Percentiles rank a stretch among this genome's conserved stretches.
Conservation (phyloP, 1,284 basidiomycete species). For the Leucoagaricus sp. region DNA sequence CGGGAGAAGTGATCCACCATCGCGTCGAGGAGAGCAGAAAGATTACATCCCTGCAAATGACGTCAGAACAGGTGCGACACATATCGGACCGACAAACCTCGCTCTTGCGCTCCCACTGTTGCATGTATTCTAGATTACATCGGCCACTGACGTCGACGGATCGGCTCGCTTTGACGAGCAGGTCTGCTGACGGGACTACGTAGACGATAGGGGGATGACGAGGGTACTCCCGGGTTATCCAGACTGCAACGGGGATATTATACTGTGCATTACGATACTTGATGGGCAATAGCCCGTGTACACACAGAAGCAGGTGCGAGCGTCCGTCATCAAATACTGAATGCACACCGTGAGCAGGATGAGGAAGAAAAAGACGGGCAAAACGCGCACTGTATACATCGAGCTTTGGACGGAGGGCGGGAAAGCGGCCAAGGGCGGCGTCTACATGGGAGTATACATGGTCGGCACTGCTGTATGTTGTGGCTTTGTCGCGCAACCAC, state of each 20-base stretch:
- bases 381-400: constrained; percentile 82
- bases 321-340: constrained; percentile 93
- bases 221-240: constrained; percentile 86
- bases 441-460: constrained; percentile 66
- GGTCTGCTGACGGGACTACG: constrained; percentile 91
- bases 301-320: constrained; percentile 84
- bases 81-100: constrained; percentile 60
- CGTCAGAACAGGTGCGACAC: constrained; percentile 19
- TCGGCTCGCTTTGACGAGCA: constrained; percentile 82
- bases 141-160: constrained; percentile 85
- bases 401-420: constrained; percentile 82
- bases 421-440: constrained; percentile 56
- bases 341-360: constrained; percentile 13
- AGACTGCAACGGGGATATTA: constrained; percentile 92
- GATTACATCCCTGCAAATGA: constrained; percentile 60
- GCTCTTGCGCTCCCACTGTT: constrained; percentile 79
- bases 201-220: constrained; percentile 84
- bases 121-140: constrained; percentile 68
- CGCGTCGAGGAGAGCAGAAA: constrained; percentile 66
- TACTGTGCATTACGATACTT: constrained; percentile 77
- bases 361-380: constrained; percentile 6
- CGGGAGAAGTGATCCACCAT: constrained; percentile 83
- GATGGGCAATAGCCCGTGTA: constrained; percentile 93
- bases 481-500: constrained; percentile 77
- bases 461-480: constrained; percentile 62